phyloP scores from a whole-genome alignment of 163 green algal species.

The Coccomyxa subellipsoidea region DNA sequence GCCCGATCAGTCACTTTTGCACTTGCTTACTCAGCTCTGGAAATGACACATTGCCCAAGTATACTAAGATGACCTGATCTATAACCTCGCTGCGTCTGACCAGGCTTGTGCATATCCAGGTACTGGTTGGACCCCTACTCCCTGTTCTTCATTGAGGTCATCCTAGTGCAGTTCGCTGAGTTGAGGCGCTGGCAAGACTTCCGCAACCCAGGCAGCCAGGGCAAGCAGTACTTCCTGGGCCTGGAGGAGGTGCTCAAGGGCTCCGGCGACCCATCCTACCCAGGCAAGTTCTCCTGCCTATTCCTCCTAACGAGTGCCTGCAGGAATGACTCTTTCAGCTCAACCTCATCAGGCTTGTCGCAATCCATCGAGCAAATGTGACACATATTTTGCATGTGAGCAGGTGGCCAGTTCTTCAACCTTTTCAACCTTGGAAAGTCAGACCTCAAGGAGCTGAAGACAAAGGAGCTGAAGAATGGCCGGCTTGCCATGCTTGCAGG shows the following conservation, averaged over 20 bases:
- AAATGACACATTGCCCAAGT: too few relatives aligned
- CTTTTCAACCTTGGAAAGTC: slow-evolving; percentile 84
- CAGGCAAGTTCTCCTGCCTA: slow-evolving; percentile 45
- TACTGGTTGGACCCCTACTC: slow-evolving; percentile 81
- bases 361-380: background rate
- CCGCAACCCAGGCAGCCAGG: slow-evolving; percentile 82
- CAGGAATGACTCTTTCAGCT: too few relatives aligned
- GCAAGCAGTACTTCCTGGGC: slow-evolving; percentile 95
- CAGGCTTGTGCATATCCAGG: background rate
- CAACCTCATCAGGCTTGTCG: background rate
- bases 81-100: too few relatives aligned
- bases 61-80: too few relatives aligned
- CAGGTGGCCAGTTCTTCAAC: slow-evolving; percentile 94
- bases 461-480: slow-evolving; percentile 83
- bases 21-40: too few relatives aligned
- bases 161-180: slow-evolving; percentile 96
- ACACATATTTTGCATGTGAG: background rate
- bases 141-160: slow-evolving; percentile 94
- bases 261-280: slow-evolving; percentile 93
- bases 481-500: slow-evolving; percentile 10
- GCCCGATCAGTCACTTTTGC: background rate
- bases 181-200: slow-evolving; percentile 77
- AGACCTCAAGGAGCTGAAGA: slow-evolving; percentile 85
- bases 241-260: slow-evolving; percentile 86
- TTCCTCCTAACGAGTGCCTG: too few relatives aligned